Evolutionary conservation across 2,329 filamentous ascomycete genomes (phyloP), one percentile per base, ranked within the genome.

Genomic region (Penicillium sp.): DNA sequence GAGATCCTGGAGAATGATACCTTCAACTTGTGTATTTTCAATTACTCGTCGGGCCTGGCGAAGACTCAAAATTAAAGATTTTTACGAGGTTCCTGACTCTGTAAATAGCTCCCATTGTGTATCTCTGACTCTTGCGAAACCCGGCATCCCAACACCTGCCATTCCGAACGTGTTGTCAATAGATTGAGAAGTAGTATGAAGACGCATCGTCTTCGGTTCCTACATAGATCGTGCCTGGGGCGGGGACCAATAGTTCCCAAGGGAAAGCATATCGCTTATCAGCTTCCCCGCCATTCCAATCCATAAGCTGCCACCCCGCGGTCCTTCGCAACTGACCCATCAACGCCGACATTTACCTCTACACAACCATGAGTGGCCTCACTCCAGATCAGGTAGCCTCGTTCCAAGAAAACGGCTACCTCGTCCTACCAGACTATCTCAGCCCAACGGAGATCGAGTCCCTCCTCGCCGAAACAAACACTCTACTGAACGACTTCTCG

Each of bases 401-500:
- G 67, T 97, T 95, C 80, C 73, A 88, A 64, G 79, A 84, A 47
- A 90, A 97, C 77, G 94, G 94, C 76, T 97, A 95, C 77, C 87
- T 97, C 56, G 83, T 97, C 66, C 83, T 99, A 65, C 90, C 90
- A 1, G 76, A 88, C 67, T 92, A 90, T 52, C 84, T 97, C 36
- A 81, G 81, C 9, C 80, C 81, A 0, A 71, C 81, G 1, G 90
- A 88, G 16, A 85, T 93, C 45, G 71, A 81, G 13, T 77, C 83
- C 21, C 85, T 97, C 3, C 83, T 97, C 16, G 72, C 76, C 56
- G 91, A 95, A 75, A 94, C 92, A 5, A 81, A 88, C 68, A 77
- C 78, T 29, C 83, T 97, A 59, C 88, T 97, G 45, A 78, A 85
- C 50, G 80, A 83, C 58, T 92, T 99, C 76, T 82, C 87, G 33